A percentile compares a stretch with the other conserved stretches of the same genome.
Conservation (phyloP, 176 grass and related monocot species). For the Rhynchospora breviuscula region DNA sequence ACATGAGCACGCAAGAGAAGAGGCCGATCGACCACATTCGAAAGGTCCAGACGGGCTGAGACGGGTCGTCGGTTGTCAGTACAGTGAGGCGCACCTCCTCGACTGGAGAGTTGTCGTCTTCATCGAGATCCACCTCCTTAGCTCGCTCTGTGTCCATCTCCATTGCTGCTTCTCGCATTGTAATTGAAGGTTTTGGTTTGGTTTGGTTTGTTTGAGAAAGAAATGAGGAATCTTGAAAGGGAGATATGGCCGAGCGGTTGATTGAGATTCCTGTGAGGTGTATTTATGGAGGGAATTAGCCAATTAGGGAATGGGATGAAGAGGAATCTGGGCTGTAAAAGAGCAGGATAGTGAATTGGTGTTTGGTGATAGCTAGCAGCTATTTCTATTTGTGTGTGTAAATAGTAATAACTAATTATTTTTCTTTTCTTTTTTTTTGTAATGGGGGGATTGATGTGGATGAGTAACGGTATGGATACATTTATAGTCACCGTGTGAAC, state of each 20-base stretch:
- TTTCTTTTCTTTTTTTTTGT: neutral
- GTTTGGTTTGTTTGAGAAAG: neutral
- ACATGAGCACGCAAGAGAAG: slow-evolving; percentile 47
- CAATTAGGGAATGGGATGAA: neutral
- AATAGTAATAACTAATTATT: neutral
- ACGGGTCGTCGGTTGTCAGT: slow-evolving; percentile 49
- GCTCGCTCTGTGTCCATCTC: slow-evolving; percentile 24
- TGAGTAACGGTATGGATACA: neutral
- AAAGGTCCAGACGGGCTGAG: slow-evolving; percentile 68
- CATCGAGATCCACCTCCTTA: slow-evolving; percentile 5
- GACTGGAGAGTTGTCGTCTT: slow-evolving; percentile 43
- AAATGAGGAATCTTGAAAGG: neutral
- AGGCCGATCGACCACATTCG: slow-evolving; percentile 68
- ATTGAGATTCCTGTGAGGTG: neutral
- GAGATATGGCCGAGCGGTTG: neutral
- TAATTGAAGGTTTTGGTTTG: neutral
- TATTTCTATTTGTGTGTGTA: neutral
- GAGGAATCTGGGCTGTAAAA: neutral
- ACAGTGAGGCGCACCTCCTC: slow-evolving; percentile 73
- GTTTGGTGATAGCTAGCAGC: neutral
- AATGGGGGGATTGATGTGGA: neutral
- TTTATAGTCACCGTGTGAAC: neutral
- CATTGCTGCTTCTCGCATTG: slow-evolving; percentile 19
- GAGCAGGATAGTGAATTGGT: neutral
- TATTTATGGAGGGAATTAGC: slow-evolving; percentile 14